These are phyloP conservation scores for Aspergillus phoenicis DNA, from an alignment of 2,329 filamentous ascomycete genomes.

Conservation along the genomic window DNA sequence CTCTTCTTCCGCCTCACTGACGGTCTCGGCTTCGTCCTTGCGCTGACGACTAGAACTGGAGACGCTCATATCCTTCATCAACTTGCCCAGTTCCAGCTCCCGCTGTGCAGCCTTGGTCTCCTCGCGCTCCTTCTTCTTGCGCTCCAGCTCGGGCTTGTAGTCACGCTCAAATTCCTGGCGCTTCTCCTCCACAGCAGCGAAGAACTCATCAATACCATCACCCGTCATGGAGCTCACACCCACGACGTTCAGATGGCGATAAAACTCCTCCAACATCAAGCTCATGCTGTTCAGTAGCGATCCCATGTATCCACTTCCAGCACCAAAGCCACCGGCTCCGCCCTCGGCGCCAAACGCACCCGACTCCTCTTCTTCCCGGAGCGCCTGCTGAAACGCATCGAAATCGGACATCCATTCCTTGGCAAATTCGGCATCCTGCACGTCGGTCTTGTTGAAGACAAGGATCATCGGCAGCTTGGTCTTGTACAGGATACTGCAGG, in stretches of 20 bases:
- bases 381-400: slow-evolving; percentile 86
- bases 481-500: slow-evolving; percentile 98
- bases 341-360: slow-evolving; percentile 75
- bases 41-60: slow-evolving; percentile 40
- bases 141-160: slow-evolving; percentile 89
- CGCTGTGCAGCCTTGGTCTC: slow-evolving; percentile 70
- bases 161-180: slow-evolving; percentile 83
- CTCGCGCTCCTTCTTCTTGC: slow-evolving; percentile 73
- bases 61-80: slow-evolving; percentile 91
- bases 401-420: slow-evolving; percentile 99
- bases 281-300: slow-evolving; percentile 97
- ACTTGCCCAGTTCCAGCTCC: slow-evolving; percentile 81
- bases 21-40: slow-evolving; percentile 42
- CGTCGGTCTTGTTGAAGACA: slow-evolving; percentile 98
- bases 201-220: slow-evolving; percentile 89
- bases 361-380: slow-evolving; percentile 75
- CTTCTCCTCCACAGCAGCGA: slow-evolving; percentile 84
- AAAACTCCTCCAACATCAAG: slow-evolving; percentile 95
- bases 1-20: slow-evolving; percentile 55
- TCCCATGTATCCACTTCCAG: slow-evolving; percentile 93
- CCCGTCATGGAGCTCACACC: slow-evolving; percentile 93
- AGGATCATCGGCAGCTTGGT: slow-evolving; percentile 98
- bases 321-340: slow-evolving; percentile 59
- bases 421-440: slow-evolving; percentile 85
- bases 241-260: slow-evolving; percentile 88